Percentiles rank a stretch among this genome's conserved stretches.
These are phyloP conservation scores for Tetrahymena thermophila DNA, from an alignment of 73 alveolate genomes.

Conservation along the genomic window DNA sequence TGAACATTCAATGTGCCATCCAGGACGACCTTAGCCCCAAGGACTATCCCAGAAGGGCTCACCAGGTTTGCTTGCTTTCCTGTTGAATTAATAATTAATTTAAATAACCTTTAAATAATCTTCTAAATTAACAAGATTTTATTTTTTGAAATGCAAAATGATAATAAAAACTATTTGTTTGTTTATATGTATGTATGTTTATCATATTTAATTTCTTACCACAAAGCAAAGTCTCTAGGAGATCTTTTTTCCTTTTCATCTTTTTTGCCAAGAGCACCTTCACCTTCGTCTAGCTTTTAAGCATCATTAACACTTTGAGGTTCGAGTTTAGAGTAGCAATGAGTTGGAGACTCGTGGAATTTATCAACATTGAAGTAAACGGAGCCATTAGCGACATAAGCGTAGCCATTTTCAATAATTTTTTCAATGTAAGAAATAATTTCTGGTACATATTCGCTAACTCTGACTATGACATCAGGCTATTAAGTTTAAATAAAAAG, in stretches of 20 bases:
- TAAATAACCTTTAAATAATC: neutral
- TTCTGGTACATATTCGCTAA: conserved; percentile 98
- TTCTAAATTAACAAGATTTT: too few relatives aligned
- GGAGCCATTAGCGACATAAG: conserved; percentile 93
- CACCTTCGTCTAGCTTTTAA: conserved; percentile 84
- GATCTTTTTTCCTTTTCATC: conserved; percentile 80
- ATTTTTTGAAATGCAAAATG: too few relatives aligned
- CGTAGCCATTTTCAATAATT: conserved; percentile 90
- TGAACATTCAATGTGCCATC: conserved; percentile 98
- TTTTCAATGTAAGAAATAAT: conserved; percentile 78
- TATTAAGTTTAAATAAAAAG: neutral
- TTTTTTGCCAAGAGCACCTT: conserved; percentile 79
- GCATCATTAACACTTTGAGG: conserved; percentile 63
- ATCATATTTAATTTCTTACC: conserved; percentile 63
- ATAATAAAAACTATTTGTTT: too few relatives aligned
- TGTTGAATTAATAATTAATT: neutral
- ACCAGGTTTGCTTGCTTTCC: conserved; percentile 74
- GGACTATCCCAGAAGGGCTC: conserved; percentile 99
- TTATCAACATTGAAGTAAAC: conserved; percentile 92
- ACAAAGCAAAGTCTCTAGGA: conserved; percentile 94
- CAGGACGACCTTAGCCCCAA: conserved; percentile 98
- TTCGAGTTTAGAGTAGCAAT: conserved; percentile 75
- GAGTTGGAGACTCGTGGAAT: conserved; percentile 49
- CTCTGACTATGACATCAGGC: conserved; percentile 98
- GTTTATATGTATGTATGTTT: too few relatives aligned